Conservation (phyloP, 1,284 basidiomycete genomes). For the Heliocybe sulcata region DNA sequence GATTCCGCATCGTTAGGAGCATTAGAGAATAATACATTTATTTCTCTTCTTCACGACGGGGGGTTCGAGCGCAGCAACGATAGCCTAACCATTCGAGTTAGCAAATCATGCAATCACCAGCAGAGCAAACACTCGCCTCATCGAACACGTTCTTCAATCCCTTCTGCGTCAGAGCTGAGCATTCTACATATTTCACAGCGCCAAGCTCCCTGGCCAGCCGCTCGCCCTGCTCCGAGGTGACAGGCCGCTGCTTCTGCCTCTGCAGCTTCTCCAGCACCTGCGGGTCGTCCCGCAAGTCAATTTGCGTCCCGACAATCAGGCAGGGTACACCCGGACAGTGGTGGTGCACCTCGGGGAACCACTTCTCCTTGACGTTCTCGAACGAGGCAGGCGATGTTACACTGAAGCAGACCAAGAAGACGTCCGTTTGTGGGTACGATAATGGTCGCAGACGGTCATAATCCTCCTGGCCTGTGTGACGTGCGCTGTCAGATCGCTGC, state of each 20-base stretch:
- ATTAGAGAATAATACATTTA: constrained; percentile 83
- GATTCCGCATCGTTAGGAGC: constrained; percentile 6
- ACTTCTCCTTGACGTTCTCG: constrained; percentile 99
- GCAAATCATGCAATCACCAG: constrained; percentile 5
- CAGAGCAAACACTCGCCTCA: constrained; percentile 60
- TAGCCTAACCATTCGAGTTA: constrained; percentile 66
- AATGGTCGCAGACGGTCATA: constrained; percentile 98
- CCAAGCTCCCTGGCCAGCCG: constrained; percentile 92
- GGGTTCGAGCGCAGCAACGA: constrained; percentile 96
- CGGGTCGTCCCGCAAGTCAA: constrained; percentile 93
- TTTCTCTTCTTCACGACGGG: constrained; percentile 83
- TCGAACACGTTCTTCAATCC: constrained; percentile 99
- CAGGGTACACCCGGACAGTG: constrained; percentile 99
- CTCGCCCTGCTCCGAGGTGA: constrained; percentile 86
- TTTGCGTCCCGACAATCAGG: constrained; percentile 97
- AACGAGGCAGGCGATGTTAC: constrained; percentile 98
- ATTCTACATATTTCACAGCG: constrained; percentile 99
- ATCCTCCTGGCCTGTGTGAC: constrained; percentile 87
- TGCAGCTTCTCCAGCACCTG: constrained; percentile 93
- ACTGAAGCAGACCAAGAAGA: constrained; percentile 99
- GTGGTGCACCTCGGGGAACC: constrained; percentile 99
- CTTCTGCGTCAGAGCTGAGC: constrained; percentile 98
- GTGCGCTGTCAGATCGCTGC: background rate
- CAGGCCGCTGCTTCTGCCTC: constrained; percentile 94
- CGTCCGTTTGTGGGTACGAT: constrained; percentile 99